phyloP scores from a whole-genome alignment of 345 rosid genomes.

The Citrus australasica region DNA sequence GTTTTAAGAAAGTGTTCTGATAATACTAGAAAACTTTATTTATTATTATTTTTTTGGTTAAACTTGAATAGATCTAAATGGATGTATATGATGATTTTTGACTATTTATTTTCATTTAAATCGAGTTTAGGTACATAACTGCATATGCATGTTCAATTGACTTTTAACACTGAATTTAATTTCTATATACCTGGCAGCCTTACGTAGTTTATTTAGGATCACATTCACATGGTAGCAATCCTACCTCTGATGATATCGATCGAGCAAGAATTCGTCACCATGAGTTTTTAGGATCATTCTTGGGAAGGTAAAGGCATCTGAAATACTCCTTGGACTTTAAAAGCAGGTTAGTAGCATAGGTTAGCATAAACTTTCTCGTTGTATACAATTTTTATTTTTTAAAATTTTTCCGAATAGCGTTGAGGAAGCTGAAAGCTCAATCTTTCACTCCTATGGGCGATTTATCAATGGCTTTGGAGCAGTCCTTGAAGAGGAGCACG shows the following conservation, averaged over 20 bases:
- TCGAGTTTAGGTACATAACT: too few species aligned
- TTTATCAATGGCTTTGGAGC: constrained; percentile 40
- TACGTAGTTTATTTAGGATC: constrained; percentile 32
- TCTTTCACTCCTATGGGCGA: constrained; percentile 29
- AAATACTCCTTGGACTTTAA: too few species aligned
- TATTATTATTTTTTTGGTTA: too few species aligned
- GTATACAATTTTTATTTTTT: background rate
- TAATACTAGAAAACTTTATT: too few species aligned
- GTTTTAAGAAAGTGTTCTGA: too few species aligned
- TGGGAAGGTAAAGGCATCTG: constrained; percentile 28
- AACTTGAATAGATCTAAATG: too few species aligned
- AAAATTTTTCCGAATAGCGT: background rate
- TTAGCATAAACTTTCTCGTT: background rate
- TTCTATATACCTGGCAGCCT: constrained; percentile 7
- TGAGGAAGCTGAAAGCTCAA: constrained; percentile 12
- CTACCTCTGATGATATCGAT: background rate
- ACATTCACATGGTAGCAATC: constrained; percentile 11
- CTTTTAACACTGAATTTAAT: too few species aligned
- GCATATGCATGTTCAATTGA: too few species aligned
- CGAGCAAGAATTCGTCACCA: constrained; percentile 18
- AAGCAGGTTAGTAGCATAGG: background rate
- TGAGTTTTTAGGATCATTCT: constrained; percentile 28
- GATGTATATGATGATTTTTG: too few species aligned
- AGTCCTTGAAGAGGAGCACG: constrained; percentile 25
- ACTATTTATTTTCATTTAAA: too few species aligned